phyloP scores from a whole-genome alignment of 75 land plant species.

The Sequoiadendron giganteum region DNA sequence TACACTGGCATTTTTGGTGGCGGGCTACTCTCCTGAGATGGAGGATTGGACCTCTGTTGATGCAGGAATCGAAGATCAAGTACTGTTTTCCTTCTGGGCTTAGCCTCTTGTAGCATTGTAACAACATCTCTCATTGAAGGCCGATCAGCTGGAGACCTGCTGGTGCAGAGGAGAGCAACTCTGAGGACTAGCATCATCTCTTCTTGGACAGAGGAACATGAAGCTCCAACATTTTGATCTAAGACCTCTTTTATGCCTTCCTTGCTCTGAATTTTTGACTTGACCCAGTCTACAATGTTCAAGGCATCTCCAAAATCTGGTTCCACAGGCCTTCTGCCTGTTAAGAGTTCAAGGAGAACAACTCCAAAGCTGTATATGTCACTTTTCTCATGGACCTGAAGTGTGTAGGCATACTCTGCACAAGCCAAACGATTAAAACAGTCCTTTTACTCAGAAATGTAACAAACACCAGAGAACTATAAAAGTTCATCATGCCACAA shows the following conservation, averaged over 20 bases:
- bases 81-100: slow-evolving; percentile 38
- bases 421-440: not conserved
- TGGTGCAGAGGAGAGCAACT: slow-evolving; percentile 68
- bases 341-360: slow-evolving; percentile 52
- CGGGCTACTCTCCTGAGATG: slow-evolving; percentile 1
- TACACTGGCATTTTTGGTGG: not conserved
- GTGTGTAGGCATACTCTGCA: slow-evolving; percentile 58
- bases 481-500: not conserved
- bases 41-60: not conserved
- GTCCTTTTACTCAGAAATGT: not conserved
- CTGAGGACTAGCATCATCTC: slow-evolving; percentile 62
- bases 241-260: slow-evolving; percentile 24
- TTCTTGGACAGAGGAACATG: slow-evolving; percentile 46
- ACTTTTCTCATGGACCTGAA: slow-evolving; percentile 50
- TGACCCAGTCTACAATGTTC: slow-evolving; percentile 60
- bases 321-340: slow-evolving; percentile 54
- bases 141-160: slow-evolving; percentile 46
- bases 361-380: slow-evolving; percentile 68
- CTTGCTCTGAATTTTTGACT: slow-evolving; percentile 25
- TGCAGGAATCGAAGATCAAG: slow-evolving; percentile 1
- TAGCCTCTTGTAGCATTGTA: slow-evolving; percentile 41
- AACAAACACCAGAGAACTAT: not conserved
- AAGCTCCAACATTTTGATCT: slow-evolving; percentile 35
- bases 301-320: slow-evolving; percentile 44
- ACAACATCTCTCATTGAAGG: slow-evolving; percentile 89